phyloP scores from a whole-genome alignment of 2,329 filamentous ascomycete genomes.

The Lecanosticta acicola region DNA sequence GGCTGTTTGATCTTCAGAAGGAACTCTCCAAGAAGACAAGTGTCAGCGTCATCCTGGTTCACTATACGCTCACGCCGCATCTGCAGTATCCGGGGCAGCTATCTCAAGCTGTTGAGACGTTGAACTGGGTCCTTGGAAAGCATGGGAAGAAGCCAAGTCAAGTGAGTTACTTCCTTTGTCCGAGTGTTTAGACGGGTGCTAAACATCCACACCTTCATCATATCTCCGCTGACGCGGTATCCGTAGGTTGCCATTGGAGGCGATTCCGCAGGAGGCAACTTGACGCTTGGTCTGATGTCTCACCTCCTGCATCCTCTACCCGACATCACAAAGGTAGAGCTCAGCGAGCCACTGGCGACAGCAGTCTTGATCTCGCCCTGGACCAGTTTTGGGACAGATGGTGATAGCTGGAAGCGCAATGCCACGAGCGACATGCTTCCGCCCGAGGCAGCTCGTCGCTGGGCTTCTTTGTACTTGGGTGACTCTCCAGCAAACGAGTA shows the following conservation, averaged over 20 bases:
- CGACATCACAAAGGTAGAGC: conserved; percentile 34
- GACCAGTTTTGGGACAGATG: conserved; percentile 47
- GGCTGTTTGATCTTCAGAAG: conserved; percentile 42
- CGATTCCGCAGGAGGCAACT: conserved; percentile 52
- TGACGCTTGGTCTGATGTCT: conserved; percentile 42
- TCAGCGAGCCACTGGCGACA: conserved; percentile 44
- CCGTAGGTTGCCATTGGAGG: conserved; percentile 44
- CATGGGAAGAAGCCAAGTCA: conserved; percentile 34
- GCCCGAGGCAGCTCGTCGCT: conserved; percentile 37
- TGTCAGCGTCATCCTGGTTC: conserved; percentile 49
- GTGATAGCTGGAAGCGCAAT: conserved; percentile 42
- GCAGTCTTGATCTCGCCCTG: conserved; percentile 55
- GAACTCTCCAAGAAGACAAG: conserved; percentile 37
- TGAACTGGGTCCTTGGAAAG: conserved; percentile 40
- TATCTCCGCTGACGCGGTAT: conserved; percentile 6
- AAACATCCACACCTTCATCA: no score
- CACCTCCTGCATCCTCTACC: conserved; percentile 55
- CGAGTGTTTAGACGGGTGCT: no score
- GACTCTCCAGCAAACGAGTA: conserved; percentile 43
- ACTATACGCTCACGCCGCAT: conserved; percentile 51
- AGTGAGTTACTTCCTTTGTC: no score
- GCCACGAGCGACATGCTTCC: conserved; percentile 49
- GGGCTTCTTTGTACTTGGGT: conserved; percentile 47
- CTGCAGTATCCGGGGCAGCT: conserved; percentile 46
- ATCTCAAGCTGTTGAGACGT: conserved; percentile 40